Evolutionary conservation across 1,139 yeast species (phyloP).

Genomic region (Groenewaldozyma auringiensis): DNA sequence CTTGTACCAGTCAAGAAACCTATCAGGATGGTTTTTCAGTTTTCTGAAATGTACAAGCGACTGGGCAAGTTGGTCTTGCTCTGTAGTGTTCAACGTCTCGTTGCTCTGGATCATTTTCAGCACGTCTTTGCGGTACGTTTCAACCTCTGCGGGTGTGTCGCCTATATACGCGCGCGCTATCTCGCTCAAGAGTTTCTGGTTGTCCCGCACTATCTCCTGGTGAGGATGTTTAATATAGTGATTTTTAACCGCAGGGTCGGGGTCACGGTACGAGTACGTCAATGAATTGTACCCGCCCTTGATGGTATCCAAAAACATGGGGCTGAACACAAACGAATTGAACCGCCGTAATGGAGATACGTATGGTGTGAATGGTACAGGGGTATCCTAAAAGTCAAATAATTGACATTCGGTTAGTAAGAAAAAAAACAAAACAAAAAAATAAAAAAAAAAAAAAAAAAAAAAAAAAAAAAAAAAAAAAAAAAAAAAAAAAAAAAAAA

Average conservation of each 20-base stretch:
- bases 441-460: too few species aligned
- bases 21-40: conserved; percentile 1
- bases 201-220: conserved; percentile 7
- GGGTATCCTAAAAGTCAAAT: conserved; percentile 13
- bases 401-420: background rate
- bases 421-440: too few species aligned
- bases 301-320: conserved; percentile 19
- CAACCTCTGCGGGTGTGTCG: conserved; percentile 17
- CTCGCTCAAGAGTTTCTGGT: conserved; percentile 16
- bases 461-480: background rate
- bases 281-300: conserved; percentile 5
- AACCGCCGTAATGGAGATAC: conserved; percentile 25
- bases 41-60: conserved; percentile 8
- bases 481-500: background rate
- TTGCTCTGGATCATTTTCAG: background rate
- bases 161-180: conserved; percentile 22
- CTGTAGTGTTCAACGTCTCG: background rate
- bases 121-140: conserved; percentile 17
- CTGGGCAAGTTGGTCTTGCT: conserved; percentile 5
- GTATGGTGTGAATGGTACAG: conserved; percentile 18
- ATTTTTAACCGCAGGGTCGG: conserved; percentile 1
- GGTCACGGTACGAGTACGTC: background rate
- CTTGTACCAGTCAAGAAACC: conserved; percentile 12
- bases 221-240: background rate
- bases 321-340: conserved; percentile 27